Evolutionary conservation across 108 stramenopile species (phyloP).

Genomic region (Aurantiochytrium sp.): DNA sequence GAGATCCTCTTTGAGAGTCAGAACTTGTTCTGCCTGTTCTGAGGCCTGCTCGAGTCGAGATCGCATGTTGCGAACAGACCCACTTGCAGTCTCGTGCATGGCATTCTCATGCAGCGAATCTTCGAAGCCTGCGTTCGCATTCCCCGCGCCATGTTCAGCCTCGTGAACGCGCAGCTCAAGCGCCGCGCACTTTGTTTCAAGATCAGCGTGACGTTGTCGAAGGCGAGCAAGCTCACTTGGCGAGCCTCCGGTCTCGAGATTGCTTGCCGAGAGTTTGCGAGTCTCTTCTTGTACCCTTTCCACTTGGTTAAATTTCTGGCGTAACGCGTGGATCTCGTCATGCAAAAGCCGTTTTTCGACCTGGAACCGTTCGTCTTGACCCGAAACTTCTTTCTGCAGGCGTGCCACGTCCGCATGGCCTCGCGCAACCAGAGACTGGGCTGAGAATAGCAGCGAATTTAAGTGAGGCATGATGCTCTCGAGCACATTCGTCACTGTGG

Average conservation of each 20-base stretch:
- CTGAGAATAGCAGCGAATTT: neutral
- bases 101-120: neutral
- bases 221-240: neutral
- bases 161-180: neutral
- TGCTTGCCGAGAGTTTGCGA: neutral
- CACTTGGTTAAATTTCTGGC: neutral
- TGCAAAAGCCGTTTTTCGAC: neutral
- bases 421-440: neutral
- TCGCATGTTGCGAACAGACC: neutral
- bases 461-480: neutral
- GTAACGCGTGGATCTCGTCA: neutral
- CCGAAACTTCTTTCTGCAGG: neutral
- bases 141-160: neutral
- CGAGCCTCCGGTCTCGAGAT: neutral
- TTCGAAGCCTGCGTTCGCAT: neutral
- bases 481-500: neutral
- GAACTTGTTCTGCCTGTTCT: neutral
- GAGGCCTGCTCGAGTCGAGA: neutral
- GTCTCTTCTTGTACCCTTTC: neutral
- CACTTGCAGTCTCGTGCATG: neutral
- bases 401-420: neutral
- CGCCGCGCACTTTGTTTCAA: neutral
- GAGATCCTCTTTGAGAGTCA: neutral
- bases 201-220: neutral
- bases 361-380: neutral